Evolutionary conservation across 495 filamentous ascomycete species (phyloP).

Genomic region (Neurospora cerealis): DNA sequence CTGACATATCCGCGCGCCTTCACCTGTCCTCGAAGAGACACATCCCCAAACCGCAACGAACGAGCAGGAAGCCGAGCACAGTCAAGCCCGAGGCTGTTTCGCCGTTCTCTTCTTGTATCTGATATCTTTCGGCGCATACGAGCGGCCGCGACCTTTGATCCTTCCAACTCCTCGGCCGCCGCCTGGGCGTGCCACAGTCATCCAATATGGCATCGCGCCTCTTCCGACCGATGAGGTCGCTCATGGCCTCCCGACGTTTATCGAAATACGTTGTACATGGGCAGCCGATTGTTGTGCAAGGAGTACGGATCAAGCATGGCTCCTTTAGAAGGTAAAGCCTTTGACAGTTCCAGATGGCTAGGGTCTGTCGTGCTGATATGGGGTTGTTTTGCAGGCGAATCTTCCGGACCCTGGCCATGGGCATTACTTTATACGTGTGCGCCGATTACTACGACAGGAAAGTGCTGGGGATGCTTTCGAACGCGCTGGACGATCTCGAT

Average conservation of each 20-base stretch:
- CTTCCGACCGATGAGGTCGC: slow-evolving; percentile 15
- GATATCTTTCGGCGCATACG: not conserved
- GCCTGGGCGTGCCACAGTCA: slow-evolving; percentile 22
- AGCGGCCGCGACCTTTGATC: not conserved
- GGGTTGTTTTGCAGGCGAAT: not conserved
- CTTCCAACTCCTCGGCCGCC: slow-evolving; percentile 22
- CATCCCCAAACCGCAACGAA: not conserved
- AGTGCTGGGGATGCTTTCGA: slow-evolving; percentile 16
- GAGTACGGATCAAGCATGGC: slow-evolving; percentile 24
- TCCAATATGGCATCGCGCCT: slow-evolving; percentile 26
- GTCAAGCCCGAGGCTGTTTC: not conserved
- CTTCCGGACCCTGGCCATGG: not conserved
- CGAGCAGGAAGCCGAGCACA: not conserved
- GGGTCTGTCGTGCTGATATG: not conserved
- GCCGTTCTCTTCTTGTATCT: not conserved
- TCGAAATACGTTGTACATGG: slow-evolving; percentile 4
- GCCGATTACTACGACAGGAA: slow-evolving; percentile 1
- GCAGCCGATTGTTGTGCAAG: slow-evolving; percentile 20
- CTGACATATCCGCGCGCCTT: not conserved
- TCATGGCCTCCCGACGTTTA: slow-evolving; percentile 8
- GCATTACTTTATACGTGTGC: not conserved
- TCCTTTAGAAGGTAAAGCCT: not conserved
- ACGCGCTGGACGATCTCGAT: slow-evolving; percentile 23
- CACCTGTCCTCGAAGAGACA: not conserved
- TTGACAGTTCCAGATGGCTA: not conserved